Conservation (phyloP, 441 rosid genomes). For the Capsella rubella region DNA sequence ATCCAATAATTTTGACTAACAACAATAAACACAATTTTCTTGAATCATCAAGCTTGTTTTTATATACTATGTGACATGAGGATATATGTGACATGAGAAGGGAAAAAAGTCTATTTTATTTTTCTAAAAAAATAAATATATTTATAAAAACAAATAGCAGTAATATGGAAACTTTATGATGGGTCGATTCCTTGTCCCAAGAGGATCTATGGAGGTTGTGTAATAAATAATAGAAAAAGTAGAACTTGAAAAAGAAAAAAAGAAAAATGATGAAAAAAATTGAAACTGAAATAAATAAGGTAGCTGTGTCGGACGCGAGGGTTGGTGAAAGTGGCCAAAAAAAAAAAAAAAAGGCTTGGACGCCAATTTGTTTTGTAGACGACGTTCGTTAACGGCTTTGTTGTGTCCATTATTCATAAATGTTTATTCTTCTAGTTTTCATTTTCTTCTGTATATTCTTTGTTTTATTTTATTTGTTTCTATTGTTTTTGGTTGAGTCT, state of each 20-base stretch:
- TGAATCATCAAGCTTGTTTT: neutral
- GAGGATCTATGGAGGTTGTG: slow-evolving; percentile 46
- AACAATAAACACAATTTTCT: neutral
- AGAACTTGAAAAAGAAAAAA: neutral
- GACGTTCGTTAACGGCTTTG: slow-evolving; percentile 35
- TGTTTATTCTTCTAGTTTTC: slow-evolving; percentile 13
- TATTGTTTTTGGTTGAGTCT: neutral
- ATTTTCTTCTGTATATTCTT: neutral
- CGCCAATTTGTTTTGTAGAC: slow-evolving; percentile 39
- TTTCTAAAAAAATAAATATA: neutral
- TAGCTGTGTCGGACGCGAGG: slow-evolving; percentile 45
- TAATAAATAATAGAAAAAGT: slow-evolving; percentile 34
- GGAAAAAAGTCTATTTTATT: neutral
- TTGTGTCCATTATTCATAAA: slow-evolving; percentile 39
- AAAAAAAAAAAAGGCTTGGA: slow-evolving; percentile 36
- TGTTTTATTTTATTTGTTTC: neutral
- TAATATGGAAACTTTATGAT: slow-evolving; percentile 20
- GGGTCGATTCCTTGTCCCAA: slow-evolving; percentile 38
- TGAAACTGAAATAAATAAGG: slow-evolving; percentile 39
- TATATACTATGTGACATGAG: neutral
- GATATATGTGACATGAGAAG: neutral
- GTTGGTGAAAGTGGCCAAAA: slow-evolving; percentile 50
- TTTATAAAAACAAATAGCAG: neutral
- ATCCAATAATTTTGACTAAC: slow-evolving; percentile 17
- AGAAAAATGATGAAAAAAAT: slow-evolving; percentile 20